phyloP scores from a whole-genome alignment of 306 rosid genomes.

The Prunus fruticosa region DNA sequence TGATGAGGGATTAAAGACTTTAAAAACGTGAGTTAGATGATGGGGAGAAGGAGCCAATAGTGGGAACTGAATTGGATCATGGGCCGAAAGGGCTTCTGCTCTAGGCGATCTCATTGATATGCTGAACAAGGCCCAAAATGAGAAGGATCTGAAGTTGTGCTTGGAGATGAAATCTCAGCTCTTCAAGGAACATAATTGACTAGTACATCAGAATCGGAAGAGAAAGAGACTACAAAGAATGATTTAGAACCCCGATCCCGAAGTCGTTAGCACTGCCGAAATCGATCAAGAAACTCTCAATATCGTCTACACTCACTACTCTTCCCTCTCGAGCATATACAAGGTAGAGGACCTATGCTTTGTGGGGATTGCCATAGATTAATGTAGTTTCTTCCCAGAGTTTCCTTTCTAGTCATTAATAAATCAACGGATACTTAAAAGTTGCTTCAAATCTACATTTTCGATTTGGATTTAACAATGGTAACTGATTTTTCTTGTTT shows the following conservation, averaged over 20 bases:
- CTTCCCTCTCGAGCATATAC: slow-evolving; percentile 60
- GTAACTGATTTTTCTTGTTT: too few relatives aligned
- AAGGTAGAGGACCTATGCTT: slow-evolving; percentile 40
- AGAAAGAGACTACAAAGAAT: slow-evolving; percentile 36
- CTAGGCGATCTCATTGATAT: slow-evolving; percentile 70
- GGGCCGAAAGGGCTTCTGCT: slow-evolving; percentile 51
- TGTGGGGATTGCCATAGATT: neutral
- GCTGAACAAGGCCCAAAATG: slow-evolving; percentile 78
- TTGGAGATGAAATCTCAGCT: slow-evolving; percentile 61
- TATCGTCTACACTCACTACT: slow-evolving; percentile 55
- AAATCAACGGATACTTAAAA: too few relatives aligned
- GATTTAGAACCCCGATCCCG: slow-evolving; percentile 40
- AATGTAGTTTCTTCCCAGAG: slow-evolving; percentile 6
- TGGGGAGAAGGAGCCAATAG: slow-evolving; percentile 31
- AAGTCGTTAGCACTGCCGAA: slow-evolving; percentile 31
- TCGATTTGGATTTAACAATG: neutral
- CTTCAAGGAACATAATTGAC: slow-evolving; percentile 38
- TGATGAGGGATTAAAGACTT: slow-evolving; percentile 65
- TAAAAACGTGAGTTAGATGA: slow-evolving; percentile 36
- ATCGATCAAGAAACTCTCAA: slow-evolving; percentile 64
- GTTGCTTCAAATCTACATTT: slow-evolving; percentile 4
- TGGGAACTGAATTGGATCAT: slow-evolving; percentile 39
- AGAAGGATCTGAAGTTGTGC: slow-evolving; percentile 82
- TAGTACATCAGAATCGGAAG: slow-evolving; percentile 29
- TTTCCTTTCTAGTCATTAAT: neutral